Evolutionary conservation across 2,329 filamentous ascomycete species (phyloP).

Genomic region (Aschersonia sp.): DNA sequence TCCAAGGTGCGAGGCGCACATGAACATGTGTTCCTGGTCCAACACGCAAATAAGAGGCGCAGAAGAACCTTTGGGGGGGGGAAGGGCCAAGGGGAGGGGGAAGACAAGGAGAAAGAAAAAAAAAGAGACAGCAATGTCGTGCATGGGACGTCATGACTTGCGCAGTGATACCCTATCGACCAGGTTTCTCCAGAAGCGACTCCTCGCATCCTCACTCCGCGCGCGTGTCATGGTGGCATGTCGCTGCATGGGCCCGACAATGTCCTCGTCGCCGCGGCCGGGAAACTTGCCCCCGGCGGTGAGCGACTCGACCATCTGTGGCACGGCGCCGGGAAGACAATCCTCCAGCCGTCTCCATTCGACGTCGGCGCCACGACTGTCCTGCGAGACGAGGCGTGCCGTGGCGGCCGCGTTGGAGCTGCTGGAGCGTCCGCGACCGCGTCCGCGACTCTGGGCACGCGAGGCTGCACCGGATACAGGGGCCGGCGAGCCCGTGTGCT

Average conservation of each 20-base stretch:
- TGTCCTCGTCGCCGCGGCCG: constrained; percentile 75
- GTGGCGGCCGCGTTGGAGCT: constrained; percentile 26
- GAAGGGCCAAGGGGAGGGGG: no score
- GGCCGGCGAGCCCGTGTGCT: constrained; percentile 24
- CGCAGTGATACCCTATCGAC: constrained; percentile 27
- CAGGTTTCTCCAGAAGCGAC: constrained; percentile 33
- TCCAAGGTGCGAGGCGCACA: no score
- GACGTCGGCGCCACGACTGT: constrained; percentile 25
- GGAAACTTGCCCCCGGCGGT: constrained; percentile 76
- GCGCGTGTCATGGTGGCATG: constrained; percentile 37
- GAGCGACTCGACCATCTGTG: constrained; percentile 51
- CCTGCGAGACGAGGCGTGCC: constrained; percentile 15
- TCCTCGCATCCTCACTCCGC: constrained; percentile 27
- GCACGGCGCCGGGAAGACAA: constrained; percentile 48
- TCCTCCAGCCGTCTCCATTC: constrained; percentile 35
- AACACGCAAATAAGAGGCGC: no score
- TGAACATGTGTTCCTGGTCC: no score
- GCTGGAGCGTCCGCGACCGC: constrained; percentile 21
- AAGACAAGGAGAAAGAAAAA: constrained; percentile 3
- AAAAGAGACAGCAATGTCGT: neutral
- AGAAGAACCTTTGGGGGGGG: no score
- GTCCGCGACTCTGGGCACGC: constrained; percentile 24
- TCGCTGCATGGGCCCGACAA: constrained; percentile 80
- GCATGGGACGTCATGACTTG: constrained; percentile 3
- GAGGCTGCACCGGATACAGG: constrained; percentile 13